Conservation (phyloP, 1,284 basidiomycete genomes). For the Kalmanozyma brasiliensis region DNA sequence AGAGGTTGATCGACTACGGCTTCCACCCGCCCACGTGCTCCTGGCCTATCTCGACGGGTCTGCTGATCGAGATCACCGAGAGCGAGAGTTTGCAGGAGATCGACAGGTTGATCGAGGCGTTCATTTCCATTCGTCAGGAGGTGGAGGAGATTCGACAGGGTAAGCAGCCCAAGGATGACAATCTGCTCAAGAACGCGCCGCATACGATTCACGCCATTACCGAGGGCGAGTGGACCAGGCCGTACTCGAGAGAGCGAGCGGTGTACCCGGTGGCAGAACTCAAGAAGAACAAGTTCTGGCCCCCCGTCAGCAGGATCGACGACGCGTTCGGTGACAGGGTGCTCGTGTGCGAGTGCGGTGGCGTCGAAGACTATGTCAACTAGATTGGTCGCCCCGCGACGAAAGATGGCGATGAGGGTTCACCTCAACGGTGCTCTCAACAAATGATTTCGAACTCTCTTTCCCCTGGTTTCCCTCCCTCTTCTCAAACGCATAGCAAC, state of each 20-base stretch:
- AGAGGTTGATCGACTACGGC: constrained; percentile 79
- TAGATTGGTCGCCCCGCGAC: neutral
- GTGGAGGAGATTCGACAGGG: constrained; percentile 87
- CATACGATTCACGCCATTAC: constrained; percentile 84
- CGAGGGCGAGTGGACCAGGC: constrained; percentile 81
- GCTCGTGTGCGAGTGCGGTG: constrained; percentile 58
- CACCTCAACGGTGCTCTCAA: constrained; percentile 10
- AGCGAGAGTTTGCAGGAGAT: constrained; percentile 63
- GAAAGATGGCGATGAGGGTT: too few relatives aligned
- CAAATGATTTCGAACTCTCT: neutral
- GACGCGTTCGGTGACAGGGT: constrained; percentile 61
- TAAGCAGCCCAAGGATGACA: constrained; percentile 74
- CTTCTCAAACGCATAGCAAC: constrained; percentile 5
- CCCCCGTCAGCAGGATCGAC: constrained; percentile 59
- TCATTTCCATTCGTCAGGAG: constrained; percentile 93
- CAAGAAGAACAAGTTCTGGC: constrained; percentile 64
- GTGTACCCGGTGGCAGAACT: constrained; percentile 59
- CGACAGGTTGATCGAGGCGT: constrained; percentile 88
- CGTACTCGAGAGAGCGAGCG: constrained; percentile 57
- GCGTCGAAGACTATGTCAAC: constrained; percentile 53
- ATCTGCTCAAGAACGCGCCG: constrained; percentile 91
- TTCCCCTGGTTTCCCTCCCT: neutral
- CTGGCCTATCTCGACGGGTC: constrained; percentile 66
- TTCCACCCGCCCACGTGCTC: constrained; percentile 66
- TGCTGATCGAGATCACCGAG: constrained; percentile 66